These are phyloP conservation scores for Oryza brachyantha DNA, from an alignment of 176 grass and related monocot genomes.

Conservation along the genomic window DNA sequence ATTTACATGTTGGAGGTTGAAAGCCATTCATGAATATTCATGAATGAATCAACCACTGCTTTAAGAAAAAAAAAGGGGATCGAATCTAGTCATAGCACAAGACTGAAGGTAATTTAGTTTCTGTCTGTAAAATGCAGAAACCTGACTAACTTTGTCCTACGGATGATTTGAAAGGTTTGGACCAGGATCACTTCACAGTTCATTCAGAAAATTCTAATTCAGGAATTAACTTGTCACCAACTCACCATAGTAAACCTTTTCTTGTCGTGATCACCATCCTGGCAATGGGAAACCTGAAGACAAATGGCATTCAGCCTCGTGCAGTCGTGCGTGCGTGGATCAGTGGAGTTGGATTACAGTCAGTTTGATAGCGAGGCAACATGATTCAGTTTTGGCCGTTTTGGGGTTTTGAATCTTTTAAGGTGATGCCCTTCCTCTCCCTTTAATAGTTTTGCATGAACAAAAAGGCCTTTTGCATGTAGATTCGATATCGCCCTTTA, in stretches of 20 bases:
- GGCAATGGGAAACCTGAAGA: background rate
- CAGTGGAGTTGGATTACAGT: conserved; percentile 5
- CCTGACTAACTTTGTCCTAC: background rate
- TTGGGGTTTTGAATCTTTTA: conserved; percentile 3
- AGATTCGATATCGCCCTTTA: conserved; percentile 19
- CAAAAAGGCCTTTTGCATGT: conserved; percentile 16
- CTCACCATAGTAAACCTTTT: background rate
- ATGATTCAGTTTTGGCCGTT: conserved; percentile 29
- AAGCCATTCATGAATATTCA: too few species aligned
- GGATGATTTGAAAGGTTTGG: background rate
- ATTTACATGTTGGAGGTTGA: background rate
- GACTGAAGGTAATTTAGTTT: background rate
- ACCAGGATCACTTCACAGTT: background rate
- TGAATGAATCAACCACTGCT: background rate
- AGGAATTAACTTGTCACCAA: background rate
- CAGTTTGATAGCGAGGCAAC: conserved; percentile 12
- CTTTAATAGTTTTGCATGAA: background rate
- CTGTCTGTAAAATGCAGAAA: background rate
- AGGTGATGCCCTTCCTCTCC: background rate
- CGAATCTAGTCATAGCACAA: background rate
- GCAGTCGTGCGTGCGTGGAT: background rate
- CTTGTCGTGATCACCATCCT: too few species aligned
- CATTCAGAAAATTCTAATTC: background rate
- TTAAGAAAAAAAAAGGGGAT: background rate
- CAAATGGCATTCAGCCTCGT: background rate